Evolutionary conservation across 2,329 filamentous ascomycete genomes (phyloP).

Genomic region (Ophiostoma quercus): DNA sequence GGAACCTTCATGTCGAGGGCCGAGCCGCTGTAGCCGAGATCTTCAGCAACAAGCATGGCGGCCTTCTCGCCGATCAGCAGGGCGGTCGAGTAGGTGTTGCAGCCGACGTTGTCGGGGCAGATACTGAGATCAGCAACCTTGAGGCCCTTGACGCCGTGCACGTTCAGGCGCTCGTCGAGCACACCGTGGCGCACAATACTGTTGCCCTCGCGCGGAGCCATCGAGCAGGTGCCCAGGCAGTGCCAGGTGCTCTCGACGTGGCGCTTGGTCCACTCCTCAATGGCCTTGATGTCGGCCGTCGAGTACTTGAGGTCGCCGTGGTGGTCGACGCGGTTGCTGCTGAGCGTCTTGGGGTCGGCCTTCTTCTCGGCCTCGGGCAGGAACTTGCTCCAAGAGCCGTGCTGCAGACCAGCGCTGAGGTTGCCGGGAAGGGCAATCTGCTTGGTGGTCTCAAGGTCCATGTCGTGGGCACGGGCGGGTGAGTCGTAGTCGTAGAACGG

Average conservation of each 20-base stretch:
- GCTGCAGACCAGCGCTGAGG: constrained; percentile 64
- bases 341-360: constrained; percentile 47
- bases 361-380: constrained; percentile 50
- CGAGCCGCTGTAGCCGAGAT: constrained; percentile 66
- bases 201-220: constrained; percentile 71
- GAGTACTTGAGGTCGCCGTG: constrained; percentile 62
- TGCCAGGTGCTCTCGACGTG: constrained; percentile 77
- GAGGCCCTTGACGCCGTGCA: constrained; percentile 69
- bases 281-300: constrained; percentile 56
- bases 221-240: constrained; percentile 62
- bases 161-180: constrained; percentile 69
- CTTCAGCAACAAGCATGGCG: constrained; percentile 63
- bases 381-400: constrained; percentile 64
- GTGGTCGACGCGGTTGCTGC: constrained; percentile 57
- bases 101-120: constrained; percentile 73
- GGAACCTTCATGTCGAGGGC: constrained; percentile 74
- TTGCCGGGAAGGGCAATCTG: constrained; percentile 69
- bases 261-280: constrained; percentile 65
- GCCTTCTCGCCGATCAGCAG: constrained; percentile 72
- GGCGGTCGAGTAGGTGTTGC: constrained; percentile 64
- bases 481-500: constrained; percentile 69
- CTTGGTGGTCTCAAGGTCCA: constrained; percentile 71
- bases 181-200: constrained; percentile 76
- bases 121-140: constrained; percentile 73
- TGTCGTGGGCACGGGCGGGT: constrained; percentile 62